phyloP scores from a whole-genome alignment of 345 rosid genomes.

The Syzygium jambos region DNA sequence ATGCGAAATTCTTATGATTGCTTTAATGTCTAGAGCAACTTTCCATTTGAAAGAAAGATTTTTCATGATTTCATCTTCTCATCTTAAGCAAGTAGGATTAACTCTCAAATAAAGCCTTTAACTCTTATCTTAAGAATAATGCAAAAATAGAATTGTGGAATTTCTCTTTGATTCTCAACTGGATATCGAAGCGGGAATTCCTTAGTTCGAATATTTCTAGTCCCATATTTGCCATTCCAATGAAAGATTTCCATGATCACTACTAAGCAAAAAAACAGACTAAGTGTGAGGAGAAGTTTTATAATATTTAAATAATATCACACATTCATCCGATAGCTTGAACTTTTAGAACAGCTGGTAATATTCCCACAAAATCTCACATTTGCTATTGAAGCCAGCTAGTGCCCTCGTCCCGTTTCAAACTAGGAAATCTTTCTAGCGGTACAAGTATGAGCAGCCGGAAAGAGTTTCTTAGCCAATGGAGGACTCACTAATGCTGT shows the following conservation, averaged over 20 bases:
- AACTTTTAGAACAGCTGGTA: too few species aligned
- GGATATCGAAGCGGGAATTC: too few species aligned
- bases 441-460: neutral
- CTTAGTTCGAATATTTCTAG: too few species aligned
- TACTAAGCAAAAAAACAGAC: too few species aligned
- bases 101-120: neutral
- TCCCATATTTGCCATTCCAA: too few species aligned
- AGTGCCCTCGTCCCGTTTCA: neutral
- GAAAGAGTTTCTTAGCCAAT: neutral
- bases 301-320: too few species aligned
- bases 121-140: neutral
- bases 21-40: neutral
- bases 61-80: neutral
- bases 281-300: too few species aligned
- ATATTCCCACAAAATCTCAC: neutral
- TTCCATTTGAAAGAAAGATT: neutral
- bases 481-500: neutral
- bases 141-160: too few species aligned
- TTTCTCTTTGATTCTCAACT: too few species aligned
- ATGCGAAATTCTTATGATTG: neutral
- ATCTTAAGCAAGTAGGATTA: neutral
- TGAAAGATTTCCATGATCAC: too few species aligned
- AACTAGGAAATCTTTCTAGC: neutral
- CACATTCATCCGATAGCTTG: too few species aligned
- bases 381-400: neutral